Evolutionary conservation across 2,329 filamentous ascomycete genomes (phyloP), one percentile per base, ranked within the genome.

Genomic region (Xylariales sp.): DNA sequence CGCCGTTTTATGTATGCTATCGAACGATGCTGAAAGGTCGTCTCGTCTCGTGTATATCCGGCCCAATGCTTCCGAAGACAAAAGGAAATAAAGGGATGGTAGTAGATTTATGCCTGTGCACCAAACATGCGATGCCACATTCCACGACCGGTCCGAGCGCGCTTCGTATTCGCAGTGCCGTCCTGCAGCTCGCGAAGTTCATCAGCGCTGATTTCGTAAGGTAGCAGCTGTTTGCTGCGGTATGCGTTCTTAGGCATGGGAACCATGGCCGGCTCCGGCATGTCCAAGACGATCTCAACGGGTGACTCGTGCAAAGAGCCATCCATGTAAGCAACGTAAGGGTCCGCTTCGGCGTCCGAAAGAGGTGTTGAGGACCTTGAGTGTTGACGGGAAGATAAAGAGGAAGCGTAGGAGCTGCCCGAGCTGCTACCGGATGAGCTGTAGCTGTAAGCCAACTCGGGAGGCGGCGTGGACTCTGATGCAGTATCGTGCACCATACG

Each of bases 81-180:
- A 68, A 67, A 61, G 50, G 57, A 65, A 66, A 56, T 62, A 7
- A 49, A 48, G 32, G 45, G 28, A 43, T 49, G 50, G 46, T 64
- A 61, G 49, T 41, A 59, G 34, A 59, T 65, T 61, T 62, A 67
- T 49, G 64, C 59, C 57, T 69, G 63, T 14, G 83, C 81, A 53
- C 84, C 83, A 67, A 88, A 85, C 67, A 88, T 81, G 49, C 86
- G 84, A 41, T 83, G 83, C 78, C 85, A 85, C 79, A 88, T 82
- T 69, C 85, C 84, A 46, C 84, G 81, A 50, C 76, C 76, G 50
- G 82, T 80, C 58, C 82, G 81, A 66, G 81, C 81, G 59, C 85
- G 83, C 80, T 86, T 86, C n/a, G 79, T 69, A 77, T 83, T 85
- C 67, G 75, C 75, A 53, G 79, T 77, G 48, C 78, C 81, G 56